These are phyloP conservation scores for Pichia kluyveri DNA, from an alignment of 805 yeast genomes.

Conservation along the genomic window DNA sequence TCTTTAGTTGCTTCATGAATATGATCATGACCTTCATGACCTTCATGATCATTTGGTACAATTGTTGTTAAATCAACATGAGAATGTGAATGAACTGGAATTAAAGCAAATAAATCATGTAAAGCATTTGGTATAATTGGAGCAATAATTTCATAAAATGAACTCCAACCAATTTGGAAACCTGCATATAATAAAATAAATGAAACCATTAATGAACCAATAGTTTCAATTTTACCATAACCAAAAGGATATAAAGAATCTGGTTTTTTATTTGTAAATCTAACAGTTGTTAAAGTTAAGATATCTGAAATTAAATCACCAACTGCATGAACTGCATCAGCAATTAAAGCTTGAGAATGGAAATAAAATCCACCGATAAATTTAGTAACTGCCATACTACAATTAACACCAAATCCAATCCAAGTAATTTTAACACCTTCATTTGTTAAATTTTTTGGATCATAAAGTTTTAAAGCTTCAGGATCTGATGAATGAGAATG, in stretches of 20 bases:
- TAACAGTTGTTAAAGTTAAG: constrained; percentile 81
- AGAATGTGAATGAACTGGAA: constrained; percentile 45
- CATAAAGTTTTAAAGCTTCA: constrained; percentile 35
- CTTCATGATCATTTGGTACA: constrained; percentile 9
- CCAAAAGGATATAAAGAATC: constrained; percentile 60
- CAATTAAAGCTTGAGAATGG: constrained; percentile 90
- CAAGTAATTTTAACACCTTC: constrained; percentile 92
- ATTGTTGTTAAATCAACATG: constrained; percentile 26
- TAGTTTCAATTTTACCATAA: constrained; percentile 85
- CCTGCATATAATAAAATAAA: constrained; percentile 82
- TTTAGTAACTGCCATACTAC: constrained; percentile 79
- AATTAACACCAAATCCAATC: constrained; percentile 79
- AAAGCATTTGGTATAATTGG: constrained; percentile 57
- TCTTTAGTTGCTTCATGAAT: constrained; percentile 16
- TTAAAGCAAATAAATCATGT: constrained; percentile 41
- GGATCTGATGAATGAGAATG: constrained; percentile 35
- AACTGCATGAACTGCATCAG: constrained; percentile 91
- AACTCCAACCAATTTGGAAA: constrained; percentile 80
- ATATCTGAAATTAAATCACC: constrained; percentile 88
- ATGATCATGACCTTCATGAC: constrained; percentile 30
- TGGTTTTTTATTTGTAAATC: constrained; percentile 57
- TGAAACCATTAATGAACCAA: constrained; percentile 86
- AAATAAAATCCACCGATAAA: constrained; percentile 84
- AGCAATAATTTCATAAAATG: constrained; percentile 58
- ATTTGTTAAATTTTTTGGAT: constrained; percentile 42